Evolutionary conservation across 495 filamentous ascomycete species (phyloP).

Genomic region (Penicillium egyptiacum): DNA sequence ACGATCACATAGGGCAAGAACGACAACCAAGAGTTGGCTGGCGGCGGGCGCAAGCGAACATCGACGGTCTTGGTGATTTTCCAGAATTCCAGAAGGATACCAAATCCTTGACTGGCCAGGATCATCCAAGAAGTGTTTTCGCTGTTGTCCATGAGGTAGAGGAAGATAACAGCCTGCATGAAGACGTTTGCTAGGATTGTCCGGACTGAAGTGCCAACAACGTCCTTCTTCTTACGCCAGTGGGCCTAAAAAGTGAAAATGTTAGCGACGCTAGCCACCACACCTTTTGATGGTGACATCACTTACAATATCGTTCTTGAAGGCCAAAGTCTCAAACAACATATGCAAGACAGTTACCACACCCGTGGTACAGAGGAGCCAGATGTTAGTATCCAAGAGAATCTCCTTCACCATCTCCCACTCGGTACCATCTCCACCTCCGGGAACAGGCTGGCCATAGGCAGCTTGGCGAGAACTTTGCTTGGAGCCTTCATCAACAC

Average conservation of each 20-base stretch:
- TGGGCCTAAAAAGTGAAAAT: slow-evolving; percentile 54
- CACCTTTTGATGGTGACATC: not conserved
- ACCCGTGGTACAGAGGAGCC: slow-evolving; percentile 79
- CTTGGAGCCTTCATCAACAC: slow-evolving; percentile 84
- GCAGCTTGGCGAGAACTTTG: slow-evolving; percentile 71
- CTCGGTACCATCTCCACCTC: slow-evolving; percentile 73
- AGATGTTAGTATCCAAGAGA: slow-evolving; percentile 90
- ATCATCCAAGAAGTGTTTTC: slow-evolving; percentile 99
- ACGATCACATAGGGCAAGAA: slow-evolving; percentile 78
- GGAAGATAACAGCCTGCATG: slow-evolving; percentile 95
- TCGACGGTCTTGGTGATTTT: slow-evolving; percentile 98
- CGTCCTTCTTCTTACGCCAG: slow-evolving; percentile 99
- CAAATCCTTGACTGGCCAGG: slow-evolving; percentile 85
- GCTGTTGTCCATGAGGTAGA: slow-evolving; percentile 97
- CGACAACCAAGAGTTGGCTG: slow-evolving; percentile 62
- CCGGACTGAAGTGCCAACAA: slow-evolving; percentile 90
- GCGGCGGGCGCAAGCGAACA: slow-evolving; percentile 72
- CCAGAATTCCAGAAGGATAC: slow-evolving; percentile 94
- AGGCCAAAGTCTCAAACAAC: slow-evolving; percentile 92
- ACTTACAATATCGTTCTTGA: slow-evolving; percentile 88
- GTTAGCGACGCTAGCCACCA: slow-evolving; percentile 20
- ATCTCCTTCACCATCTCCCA: slow-evolving; percentile 96
- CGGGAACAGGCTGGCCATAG: slow-evolving; percentile 61
- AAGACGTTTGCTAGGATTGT: slow-evolving; percentile 97
- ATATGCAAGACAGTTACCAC: slow-evolving; percentile 88